phyloP scores from a whole-genome alignment of 768 basidiomycete genomes.

The Coprinopsis cinerea region DNA sequence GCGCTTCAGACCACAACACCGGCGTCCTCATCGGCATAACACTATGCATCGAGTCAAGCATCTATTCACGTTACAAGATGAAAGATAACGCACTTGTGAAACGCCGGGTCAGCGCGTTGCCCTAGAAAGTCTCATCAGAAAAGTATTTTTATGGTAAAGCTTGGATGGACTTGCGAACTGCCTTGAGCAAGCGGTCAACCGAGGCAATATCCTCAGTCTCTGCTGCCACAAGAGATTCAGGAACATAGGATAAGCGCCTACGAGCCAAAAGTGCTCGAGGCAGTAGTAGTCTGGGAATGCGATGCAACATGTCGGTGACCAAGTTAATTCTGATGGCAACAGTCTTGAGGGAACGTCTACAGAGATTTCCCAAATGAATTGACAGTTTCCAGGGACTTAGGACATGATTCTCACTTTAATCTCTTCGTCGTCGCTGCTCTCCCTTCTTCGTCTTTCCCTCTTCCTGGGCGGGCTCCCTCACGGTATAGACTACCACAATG shows the following conservation, averaged over 20 bases:
- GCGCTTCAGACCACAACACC: slow-evolving; percentile 53
- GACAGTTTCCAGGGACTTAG: too few species aligned
- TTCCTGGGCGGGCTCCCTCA: background rate
- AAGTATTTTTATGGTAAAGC: background rate
- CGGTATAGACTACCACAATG: slow-evolving; percentile 13
- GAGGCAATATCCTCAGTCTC: slow-evolving; percentile 55
- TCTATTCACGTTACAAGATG: background rate
- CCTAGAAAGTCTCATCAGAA: slow-evolving; percentile 25
- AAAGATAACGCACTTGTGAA: slow-evolving; percentile 33
- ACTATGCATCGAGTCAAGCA: slow-evolving; percentile 24
- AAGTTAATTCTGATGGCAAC: background rate
- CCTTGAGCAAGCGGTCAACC: slow-evolving; percentile 51
- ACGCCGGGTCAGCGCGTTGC: slow-evolving; percentile 46
- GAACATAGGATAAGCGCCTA: background rate
- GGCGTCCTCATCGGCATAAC: slow-evolving; percentile 51
- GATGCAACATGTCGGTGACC: too few species aligned
- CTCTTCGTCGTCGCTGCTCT: slow-evolving; percentile 5
- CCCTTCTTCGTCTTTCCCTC: slow-evolving; percentile 11
- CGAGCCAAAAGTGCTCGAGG: background rate
- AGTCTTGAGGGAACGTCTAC: too few species aligned
- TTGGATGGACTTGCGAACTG: slow-evolving; percentile 43
- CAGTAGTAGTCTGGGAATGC: background rate
- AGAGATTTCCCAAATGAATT: too few species aligned
- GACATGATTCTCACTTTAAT: too few species aligned
- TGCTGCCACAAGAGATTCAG: slow-evolving; percentile 29